Percentiles rank a stretch among this genome's conserved stretches.
phyloP scores from a whole-genome alignment of 768 basidiomycete species.

The Xerocomellus intermedius region DNA sequence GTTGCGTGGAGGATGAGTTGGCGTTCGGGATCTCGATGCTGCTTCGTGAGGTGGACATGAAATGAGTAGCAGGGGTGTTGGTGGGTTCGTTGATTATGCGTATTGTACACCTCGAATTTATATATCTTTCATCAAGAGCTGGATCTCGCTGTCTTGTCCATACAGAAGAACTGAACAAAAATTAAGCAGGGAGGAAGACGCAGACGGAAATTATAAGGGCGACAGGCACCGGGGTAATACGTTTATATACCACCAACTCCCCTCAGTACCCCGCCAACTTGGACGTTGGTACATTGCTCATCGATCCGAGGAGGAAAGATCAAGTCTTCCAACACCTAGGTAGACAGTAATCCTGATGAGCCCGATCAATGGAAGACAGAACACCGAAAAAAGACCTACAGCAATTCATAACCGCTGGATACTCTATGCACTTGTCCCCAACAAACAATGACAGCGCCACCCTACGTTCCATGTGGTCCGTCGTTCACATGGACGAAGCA shows the following conservation, averaged over 20 bases:
- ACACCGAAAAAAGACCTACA: not conserved
- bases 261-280: too few species aligned
- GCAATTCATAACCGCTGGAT: not conserved
- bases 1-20: conserved; percentile 22
- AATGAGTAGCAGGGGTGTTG: not conserved
- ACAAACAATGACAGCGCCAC: conserved; percentile 3
- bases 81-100: not conserved
- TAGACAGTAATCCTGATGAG: not conserved
- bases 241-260: too few species aligned
- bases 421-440: not conserved
- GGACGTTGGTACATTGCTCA: too few species aligned
- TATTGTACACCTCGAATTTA: too few species aligned
- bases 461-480: not conserved
- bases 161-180: too few species aligned
- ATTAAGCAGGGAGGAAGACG: too few species aligned
- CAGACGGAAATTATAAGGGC: too few species aligned
- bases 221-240: too few species aligned
- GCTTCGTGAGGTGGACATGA: conserved; percentile 39
- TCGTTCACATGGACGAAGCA: too few species aligned
- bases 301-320: not conserved
- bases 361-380: not conserved
- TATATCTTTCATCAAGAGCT: not conserved
- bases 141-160: too few species aligned
- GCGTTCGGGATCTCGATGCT: conserved; percentile 46
- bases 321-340: not conserved